Base-by-base conservation (phyloP, 2,329 filamentous ascomycete species). In the Microsporum canis region DNA sequence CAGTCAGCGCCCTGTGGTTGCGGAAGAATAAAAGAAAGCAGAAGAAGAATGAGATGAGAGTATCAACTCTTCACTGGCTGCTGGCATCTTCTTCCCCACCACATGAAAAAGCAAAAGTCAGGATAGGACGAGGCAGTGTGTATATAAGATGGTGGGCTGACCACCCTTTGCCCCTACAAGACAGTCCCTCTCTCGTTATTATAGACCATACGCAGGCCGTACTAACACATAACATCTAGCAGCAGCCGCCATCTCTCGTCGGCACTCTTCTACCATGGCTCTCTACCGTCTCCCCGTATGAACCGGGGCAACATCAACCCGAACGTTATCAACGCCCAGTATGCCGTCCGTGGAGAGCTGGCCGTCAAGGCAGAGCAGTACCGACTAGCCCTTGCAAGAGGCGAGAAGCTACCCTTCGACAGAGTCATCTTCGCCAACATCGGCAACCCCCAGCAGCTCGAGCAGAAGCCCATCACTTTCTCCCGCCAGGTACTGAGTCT, bases 401-500 rank as follows among this genome's bases (percentile, higher is more conserved):
- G 27, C n/a, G 33, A 27, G 23, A 51, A 38, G 51, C 81, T 97
- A 58, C 92, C 94, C 57, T 99, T 99, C 76, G 81, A 89, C 69
- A 83, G 90, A 63, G 87, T 99, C 75, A 92, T 99, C 78, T 91
- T 89, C 65, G 94, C 94, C 77, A 99, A 99, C 79, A 99, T 99
- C 71, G 94, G 94, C 72, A 99, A 99, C 80, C 94, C 94, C 3
- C 94, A 99, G 77, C 94, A 99, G 78, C 85, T 99, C 65, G 94
- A 96, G 78, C 94, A 99, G 82, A 95, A 97, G 81, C 94, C 94
- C 70, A 92, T 99, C 70, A 99, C 94, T 68, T 99, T 96, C 82
- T 96, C 99, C 84, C 87, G 94, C 68, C 92, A 99, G 78, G 94
- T 99, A 33, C 83, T 94, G 70, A 95, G 90, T 77, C 76, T 99